Evolutionary conservation across 495 filamentous ascomycete genomes (phyloP).

Genomic region (Trichoderma reesei): DNA sequence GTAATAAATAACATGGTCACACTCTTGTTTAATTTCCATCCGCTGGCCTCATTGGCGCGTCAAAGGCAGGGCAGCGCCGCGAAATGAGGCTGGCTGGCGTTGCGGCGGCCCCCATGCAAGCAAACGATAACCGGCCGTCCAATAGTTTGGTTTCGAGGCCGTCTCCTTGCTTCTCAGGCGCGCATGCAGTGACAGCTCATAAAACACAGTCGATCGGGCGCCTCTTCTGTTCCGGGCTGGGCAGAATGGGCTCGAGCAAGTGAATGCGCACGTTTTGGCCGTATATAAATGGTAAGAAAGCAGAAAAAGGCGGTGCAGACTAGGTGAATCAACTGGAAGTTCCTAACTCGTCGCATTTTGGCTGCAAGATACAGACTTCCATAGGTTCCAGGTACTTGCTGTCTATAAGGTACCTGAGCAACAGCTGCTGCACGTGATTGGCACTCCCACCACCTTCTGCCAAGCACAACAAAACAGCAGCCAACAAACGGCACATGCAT

Average conservation of each 20-base stretch:
- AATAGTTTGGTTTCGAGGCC: background rate
- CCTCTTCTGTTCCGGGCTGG: background rate
- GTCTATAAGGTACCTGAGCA: too few species aligned
- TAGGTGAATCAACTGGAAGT: too few species aligned
- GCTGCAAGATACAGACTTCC: too few species aligned
- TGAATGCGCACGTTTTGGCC: too few species aligned
- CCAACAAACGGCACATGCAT: background rate
- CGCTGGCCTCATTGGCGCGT: background rate
- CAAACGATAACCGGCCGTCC: background rate
- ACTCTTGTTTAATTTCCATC: background rate
- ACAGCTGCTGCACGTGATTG: conserved; percentile 1
- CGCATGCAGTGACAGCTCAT: conserved; percentile 4
- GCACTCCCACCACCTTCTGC: background rate
- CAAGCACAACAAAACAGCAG: background rate
- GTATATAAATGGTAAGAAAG: too few species aligned
- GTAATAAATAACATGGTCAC: background rate
- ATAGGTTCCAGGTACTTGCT: too few species aligned
- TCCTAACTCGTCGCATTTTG: too few species aligned
- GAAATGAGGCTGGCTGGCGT: background rate
- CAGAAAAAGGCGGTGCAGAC: too few species aligned
- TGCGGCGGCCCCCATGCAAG: background rate
- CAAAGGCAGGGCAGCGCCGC: background rate
- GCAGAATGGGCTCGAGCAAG: too few species aligned
- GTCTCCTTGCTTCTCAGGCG: background rate
- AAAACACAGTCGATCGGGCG: background rate